Percentiles rank a stretch among this genome's conserved stretches.
Evolutionary conservation across 345 rosid species (phyloP).

Genomic region (Streptanthus diversifolius): DNA sequence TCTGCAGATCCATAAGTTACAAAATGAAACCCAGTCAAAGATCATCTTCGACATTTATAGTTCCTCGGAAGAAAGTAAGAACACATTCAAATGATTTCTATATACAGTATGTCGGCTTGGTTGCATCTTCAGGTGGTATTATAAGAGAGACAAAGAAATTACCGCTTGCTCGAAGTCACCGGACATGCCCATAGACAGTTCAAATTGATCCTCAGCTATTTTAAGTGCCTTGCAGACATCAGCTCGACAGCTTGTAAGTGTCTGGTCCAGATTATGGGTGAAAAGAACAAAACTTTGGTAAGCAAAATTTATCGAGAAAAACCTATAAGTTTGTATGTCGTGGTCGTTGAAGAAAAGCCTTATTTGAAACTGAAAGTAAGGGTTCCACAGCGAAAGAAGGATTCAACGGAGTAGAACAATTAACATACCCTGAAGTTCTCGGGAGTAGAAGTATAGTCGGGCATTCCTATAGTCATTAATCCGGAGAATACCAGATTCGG

Average conservation of each 20-base stretch:
- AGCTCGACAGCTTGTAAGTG: conserved; percentile 59
- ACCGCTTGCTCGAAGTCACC: conserved; percentile 91
- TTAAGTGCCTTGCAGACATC: conserved; percentile 84
- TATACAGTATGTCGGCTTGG: neutral
- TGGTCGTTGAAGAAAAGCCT: neutral
- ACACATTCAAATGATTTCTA: neutral
- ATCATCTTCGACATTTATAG: neutral
- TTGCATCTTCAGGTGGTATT: neutral
- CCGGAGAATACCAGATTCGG: conserved; percentile 77
- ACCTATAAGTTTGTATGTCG: neutral
- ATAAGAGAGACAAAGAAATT: conserved; percentile 20
- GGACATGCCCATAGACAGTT: conserved; percentile 97
- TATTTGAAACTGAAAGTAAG: neutral
- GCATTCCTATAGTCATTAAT: conserved; percentile 94
- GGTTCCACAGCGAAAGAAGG: neutral
- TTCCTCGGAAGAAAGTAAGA: conserved; percentile 14
- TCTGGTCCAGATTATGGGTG: conserved; percentile 35
- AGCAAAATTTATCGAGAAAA: neutral
- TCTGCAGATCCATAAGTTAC: conserved; percentile 43
- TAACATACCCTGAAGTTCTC: conserved; percentile 72
- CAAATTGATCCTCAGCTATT: conserved; percentile 62
- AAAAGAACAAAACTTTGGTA: neutral
- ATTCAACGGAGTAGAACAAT: neutral
- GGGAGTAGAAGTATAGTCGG: conserved; percentile 82
- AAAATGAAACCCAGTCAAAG: neutral